Base-by-base conservation (phyloP, 352 stramenopile species). In the Phytopythium delawarense region DNA sequence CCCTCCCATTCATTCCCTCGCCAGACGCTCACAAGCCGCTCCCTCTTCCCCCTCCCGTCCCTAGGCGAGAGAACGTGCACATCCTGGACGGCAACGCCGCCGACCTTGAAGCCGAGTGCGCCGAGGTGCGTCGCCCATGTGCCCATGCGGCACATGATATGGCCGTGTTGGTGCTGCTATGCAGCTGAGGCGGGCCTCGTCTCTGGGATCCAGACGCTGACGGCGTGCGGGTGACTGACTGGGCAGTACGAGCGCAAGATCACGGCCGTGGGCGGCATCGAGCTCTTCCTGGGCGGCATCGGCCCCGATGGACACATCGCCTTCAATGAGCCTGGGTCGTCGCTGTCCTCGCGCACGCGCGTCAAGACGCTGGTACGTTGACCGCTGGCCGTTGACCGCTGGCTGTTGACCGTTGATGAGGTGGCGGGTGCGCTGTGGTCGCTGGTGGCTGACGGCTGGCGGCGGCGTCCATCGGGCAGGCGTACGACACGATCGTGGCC, bases 271-370 rank as follows among this genome's bases (percentile, higher is more conserved):
- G 91, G 91, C 25, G 90, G 91, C 39, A 97, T 97, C 55, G 88
- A 97, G 72, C 84, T 97, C 18, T 97, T 97, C 66, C 69, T 97
- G 6, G 89, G 90, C n/a, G 90, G 91, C 50, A 97, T 97, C 63
- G 91, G 91, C 0, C 90, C 87, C n/a, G 90, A 97, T 66, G 90
- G 91, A 30, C 91, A 97, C 76, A 97, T 97, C 69, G 91, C 89
- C 15, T 97, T 97, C 81, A 97, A 97, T 63, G 89, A 97, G 67
- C 88, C 89, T 0, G 91, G 91, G 30, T 93, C 79, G 34, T 96
- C 83, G 13, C 70, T 96, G 44, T 63, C 66, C 40, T 96, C 86
- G 18, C 79, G 80, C 20, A 96, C 89, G 37, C 84, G 89, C 46
- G 84, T 96, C 39, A 96, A 96, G 69, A 96, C 89, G 30, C 71